Percentiles rank a stretch among this genome's conserved stretches.
Conservation (phyloP, 2,329 filamentous ascomycete species). For the Cordyceps militaris region DNA sequence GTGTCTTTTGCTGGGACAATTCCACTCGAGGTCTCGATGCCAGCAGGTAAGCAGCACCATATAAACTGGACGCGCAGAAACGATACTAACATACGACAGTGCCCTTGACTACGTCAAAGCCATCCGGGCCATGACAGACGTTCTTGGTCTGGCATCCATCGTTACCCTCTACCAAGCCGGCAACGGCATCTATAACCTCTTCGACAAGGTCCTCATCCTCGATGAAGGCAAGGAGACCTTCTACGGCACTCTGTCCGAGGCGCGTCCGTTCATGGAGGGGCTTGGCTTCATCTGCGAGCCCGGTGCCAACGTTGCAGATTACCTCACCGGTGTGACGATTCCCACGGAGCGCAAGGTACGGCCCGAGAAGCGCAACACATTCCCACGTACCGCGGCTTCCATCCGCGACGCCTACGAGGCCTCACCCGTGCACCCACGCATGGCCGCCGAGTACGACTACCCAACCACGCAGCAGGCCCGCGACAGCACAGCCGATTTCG, state of each 20-base stretch:
- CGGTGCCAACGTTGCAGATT: constrained; percentile 59
- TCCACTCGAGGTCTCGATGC: constrained; percentile 59
- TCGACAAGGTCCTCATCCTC: constrained; percentile 63
- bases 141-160: constrained; percentile 51
- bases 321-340: constrained; percentile 57
- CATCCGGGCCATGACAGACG: constrained; percentile 57
- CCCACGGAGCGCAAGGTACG: constrained; percentile 61
- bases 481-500: constrained; percentile 46
- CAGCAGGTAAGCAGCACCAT: constrained; percentile 38
- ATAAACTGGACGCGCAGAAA: neutral
- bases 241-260: constrained; percentile 53
- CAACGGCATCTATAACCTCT: constrained; percentile 61
- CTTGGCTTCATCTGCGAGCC: constrained; percentile 57
- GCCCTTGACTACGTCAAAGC: constrained; percentile 55
- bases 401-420: constrained; percentile 45
- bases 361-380: constrained; percentile 29
- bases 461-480: constrained; percentile 42
- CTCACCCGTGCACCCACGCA: constrained; percentile 40
- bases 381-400: constrained; percentile 37
- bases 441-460: constrained; percentile 51
- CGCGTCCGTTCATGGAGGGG: constrained; percentile 56
- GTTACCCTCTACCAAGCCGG: constrained; percentile 64
- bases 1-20: constrained; percentile 62
- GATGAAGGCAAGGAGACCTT: constrained; percentile 60
- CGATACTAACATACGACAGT: constrained; percentile 18